phyloP scores from a whole-genome alignment of 73 alveolate species.

The Tetrahymena malaccensis region DNA sequence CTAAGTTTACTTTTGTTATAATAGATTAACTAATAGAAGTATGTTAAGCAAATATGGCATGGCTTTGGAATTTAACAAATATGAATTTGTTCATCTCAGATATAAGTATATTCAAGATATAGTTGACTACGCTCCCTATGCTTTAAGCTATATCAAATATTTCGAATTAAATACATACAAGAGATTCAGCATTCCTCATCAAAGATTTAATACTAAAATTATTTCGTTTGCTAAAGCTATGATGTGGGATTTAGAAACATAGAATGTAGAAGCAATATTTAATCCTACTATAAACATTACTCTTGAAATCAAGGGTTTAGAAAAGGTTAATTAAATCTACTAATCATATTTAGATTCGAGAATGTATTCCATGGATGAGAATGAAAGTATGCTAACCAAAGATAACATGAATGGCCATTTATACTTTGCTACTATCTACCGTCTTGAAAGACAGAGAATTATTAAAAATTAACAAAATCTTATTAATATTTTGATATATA shows the following conservation, averaged over 20 bases:
- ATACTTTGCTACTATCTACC: background rate
- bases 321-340: background rate
- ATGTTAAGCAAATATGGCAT: conserved; percentile 30
- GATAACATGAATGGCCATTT: background rate
- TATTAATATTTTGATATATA: background rate
- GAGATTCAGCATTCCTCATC: background rate
- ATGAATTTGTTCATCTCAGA: conserved; percentile 33
- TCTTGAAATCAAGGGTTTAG: background rate
- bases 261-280: background rate
- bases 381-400: background rate
- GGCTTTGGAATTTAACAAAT: conserved; percentile 30
- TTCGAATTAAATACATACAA: background rate
- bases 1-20: conserved; percentile 37
- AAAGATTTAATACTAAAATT: background rate
- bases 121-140: background rate
- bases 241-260: background rate
- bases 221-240: background rate
- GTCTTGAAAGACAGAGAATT: background rate
- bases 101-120: conserved; percentile 14
- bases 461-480: background rate
- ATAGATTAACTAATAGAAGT: conserved; percentile 32
- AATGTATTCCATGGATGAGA: background rate
- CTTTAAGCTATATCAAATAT: background rate
- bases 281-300: background rate
- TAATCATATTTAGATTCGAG: background rate